phyloP scores from a whole-genome alignment of 192 early-diverging fungal genomes.

The Podila epigama region DNA sequence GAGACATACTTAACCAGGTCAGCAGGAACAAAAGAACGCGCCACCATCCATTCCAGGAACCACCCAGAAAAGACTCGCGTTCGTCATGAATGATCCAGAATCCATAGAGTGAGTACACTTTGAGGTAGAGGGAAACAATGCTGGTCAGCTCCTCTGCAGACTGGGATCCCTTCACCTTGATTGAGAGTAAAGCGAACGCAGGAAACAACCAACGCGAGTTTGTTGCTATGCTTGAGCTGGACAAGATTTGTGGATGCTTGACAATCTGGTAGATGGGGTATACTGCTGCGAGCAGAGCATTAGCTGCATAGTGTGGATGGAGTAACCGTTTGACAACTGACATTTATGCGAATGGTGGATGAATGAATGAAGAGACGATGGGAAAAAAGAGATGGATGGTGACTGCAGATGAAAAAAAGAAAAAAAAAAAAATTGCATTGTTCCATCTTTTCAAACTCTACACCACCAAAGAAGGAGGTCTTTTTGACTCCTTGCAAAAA shows the following conservation, averaged over 20 bases:
- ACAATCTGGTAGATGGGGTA: conserved; percentile 35
- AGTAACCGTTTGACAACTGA: conserved; percentile 49
- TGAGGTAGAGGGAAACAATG: conserved; percentile 54
- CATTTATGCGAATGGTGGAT: conserved; percentile 5
- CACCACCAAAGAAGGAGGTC: conserved; percentile 3
- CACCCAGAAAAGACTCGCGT: neutral
- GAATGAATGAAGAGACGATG: neutral
- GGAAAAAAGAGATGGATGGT: neutral
- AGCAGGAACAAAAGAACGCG: conserved; percentile 32
- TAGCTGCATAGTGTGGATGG: conserved; percentile 53
- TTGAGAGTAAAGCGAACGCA: conserved; percentile 5
- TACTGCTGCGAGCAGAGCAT: conserved; percentile 18
- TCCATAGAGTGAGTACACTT: conserved; percentile 50
- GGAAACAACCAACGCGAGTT: conserved; percentile 33
- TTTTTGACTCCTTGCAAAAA: too few relatives aligned
- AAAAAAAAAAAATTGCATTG: too few relatives aligned
- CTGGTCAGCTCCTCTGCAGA: conserved; percentile 58
- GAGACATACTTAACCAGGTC: conserved; percentile 51
- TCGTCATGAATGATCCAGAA: conserved; percentile 35
- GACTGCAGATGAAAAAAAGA: neutral
- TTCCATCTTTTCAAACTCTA: too few relatives aligned
- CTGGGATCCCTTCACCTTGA: conserved; percentile 42
- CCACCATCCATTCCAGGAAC: conserved; percentile 48
- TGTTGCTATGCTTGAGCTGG: conserved; percentile 5
- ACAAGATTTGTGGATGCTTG: conserved; percentile 23